These are phyloP conservation scores for Gamsiella multidivaricata DNA, from an alignment of 192 early-diverging fungal genomes.

Conservation along the genomic window DNA sequence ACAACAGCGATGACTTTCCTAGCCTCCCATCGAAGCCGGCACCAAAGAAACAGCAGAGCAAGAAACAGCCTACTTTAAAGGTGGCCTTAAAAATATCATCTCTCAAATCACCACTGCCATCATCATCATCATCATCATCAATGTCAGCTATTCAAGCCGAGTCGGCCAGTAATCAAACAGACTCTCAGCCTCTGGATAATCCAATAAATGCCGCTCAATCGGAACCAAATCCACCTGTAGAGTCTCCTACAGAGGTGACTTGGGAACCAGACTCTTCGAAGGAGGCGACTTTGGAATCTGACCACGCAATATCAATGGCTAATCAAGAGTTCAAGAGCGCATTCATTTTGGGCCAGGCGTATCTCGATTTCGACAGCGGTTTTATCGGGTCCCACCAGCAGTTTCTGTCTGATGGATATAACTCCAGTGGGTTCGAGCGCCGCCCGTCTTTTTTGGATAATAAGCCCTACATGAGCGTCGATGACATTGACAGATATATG, in stretches of 20 bases:
- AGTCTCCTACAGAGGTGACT: too few species aligned
- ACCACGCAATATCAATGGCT: background rate
- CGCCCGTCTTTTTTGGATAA: conserved; percentile 11
- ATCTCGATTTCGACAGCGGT: conserved; percentile 32
- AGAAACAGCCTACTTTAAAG: background rate
- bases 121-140: background rate
- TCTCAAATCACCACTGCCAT: background rate
- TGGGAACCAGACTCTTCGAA: too few species aligned
- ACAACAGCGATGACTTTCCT: conserved; percentile 37
- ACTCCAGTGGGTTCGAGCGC: background rate
- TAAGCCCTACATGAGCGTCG: conserved; percentile 17
- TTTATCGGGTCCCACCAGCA: conserved; percentile 27
- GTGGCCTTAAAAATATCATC: too few species aligned
- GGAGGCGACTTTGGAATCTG: too few species aligned
- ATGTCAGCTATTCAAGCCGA: background rate
- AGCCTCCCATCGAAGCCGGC: conserved; percentile 28
- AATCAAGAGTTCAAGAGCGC: background rate
- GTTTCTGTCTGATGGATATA: conserved; percentile 5
- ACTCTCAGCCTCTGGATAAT: too few species aligned
- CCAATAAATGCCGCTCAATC: too few species aligned
- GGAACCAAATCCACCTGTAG: too few species aligned
- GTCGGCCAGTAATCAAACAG: background rate
- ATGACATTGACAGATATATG: conserved; percentile 47
- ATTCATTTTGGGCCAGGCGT: conserved; percentile 6
- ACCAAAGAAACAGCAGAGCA: conserved; percentile 4